phyloP scores from a whole-genome alignment of 805 yeast genomes.

The Candida piceae region DNA sequence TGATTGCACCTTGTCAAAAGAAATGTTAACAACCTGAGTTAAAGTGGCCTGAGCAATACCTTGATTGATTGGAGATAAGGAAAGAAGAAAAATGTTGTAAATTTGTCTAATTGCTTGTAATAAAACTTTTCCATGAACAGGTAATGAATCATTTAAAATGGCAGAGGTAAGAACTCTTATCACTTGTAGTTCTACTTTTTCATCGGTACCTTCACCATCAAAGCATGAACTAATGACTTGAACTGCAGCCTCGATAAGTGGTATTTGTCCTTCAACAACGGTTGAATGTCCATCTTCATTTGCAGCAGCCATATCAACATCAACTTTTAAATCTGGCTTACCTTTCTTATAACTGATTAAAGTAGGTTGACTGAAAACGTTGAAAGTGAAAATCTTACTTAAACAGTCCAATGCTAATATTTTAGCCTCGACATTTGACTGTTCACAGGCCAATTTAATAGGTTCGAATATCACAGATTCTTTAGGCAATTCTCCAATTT shows the following conservation, averaged over 20 bases:
- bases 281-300: slow-evolving; percentile 36
- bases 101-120: slow-evolving; percentile 90
- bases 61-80: slow-evolving; percentile 78
- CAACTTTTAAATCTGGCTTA: slow-evolving; percentile 24
- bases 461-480: slow-evolving; percentile 69
- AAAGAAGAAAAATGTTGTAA: slow-evolving; percentile 84
- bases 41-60: slow-evolving; percentile 93
- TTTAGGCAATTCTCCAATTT: slow-evolving; percentile 36
- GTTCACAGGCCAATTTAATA: slow-evolving; percentile 68
- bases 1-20: slow-evolving; percentile 62
- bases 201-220: slow-evolving; percentile 90
- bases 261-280: slow-evolving; percentile 41
- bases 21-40: slow-evolving; percentile 82
- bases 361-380: slow-evolving; percentile 57
- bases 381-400: slow-evolving; percentile 84
- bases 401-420: slow-evolving; percentile 77
- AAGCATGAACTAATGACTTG: slow-evolving; percentile 80
- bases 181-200: slow-evolving; percentile 84
- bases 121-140: slow-evolving; percentile 86
- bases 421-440: slow-evolving; percentile 58
- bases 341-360: slow-evolving; percentile 38
- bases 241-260: slow-evolving; percentile 74
- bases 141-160: slow-evolving; percentile 70
- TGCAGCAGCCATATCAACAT: slow-evolving; percentile 39
- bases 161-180: slow-evolving; percentile 89